phyloP scores from a whole-genome alignment of 2,329 filamentous ascomycete species.

The Pseudopyrenochaeta lycopersici region DNA sequence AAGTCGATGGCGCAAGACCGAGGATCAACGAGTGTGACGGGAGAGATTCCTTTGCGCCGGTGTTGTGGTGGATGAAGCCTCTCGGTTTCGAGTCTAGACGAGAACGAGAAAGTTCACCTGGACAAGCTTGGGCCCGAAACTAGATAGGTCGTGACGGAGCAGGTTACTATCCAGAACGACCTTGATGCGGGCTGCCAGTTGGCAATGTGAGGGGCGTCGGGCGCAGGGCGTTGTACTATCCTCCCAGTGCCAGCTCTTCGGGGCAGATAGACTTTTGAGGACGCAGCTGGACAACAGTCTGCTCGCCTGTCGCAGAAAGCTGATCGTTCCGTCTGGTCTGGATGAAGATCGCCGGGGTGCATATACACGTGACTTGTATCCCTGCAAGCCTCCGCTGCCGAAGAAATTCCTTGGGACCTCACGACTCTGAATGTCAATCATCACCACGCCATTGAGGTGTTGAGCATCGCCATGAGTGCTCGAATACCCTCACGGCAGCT shows the following conservation, averaged over 20 bases:
- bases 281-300: constrained; percentile 11
- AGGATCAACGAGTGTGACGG: constrained; percentile 22
- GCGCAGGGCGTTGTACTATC: background rate
- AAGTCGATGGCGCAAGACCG: constrained; percentile 9
- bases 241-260: constrained; percentile 3
- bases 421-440: constrained; percentile 20
- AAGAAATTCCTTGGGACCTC: constrained; percentile 25
- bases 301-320: constrained; percentile 1
- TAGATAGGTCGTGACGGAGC: constrained; percentile 33
- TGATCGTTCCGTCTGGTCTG: background rate
- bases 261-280: background rate
- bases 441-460: constrained; percentile 32
- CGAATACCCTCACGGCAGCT: constrained; percentile 70
- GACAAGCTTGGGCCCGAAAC: constrained; percentile 33
- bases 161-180: constrained; percentile 14
- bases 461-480: constrained; percentile 66
- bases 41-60: constrained; percentile 16
- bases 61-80: constrained; percentile 15
- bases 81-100: constrained; percentile 18
- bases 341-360: constrained; percentile 18
- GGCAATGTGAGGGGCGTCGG: background rate
- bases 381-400: constrained; percentile 11
- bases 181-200: constrained; percentile 9
- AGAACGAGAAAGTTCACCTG: constrained; percentile 28
- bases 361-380: constrained; percentile 4